Evolutionary conservation across 202 grass and related monocot species (phyloP), one percentile per base, ranked within the genome.

Genomic region (Dendrocalamus latiflorus): DNA sequence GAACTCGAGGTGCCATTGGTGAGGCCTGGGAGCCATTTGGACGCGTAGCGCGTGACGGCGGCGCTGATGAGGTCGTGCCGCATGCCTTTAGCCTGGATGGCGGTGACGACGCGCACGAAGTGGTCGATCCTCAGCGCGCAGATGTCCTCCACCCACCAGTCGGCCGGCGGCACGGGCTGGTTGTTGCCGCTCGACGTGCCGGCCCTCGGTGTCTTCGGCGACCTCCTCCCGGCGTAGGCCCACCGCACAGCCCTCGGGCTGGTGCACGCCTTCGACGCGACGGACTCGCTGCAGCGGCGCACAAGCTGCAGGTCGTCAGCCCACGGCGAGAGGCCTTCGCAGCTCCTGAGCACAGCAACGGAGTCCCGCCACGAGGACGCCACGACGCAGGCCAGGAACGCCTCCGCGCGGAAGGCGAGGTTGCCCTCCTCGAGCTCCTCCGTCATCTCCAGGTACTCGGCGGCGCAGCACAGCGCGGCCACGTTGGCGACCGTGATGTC

Each of bases 401-500:
- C n/a, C n/a, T n/a, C n/a, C n/a, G n/a, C n/a, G n/a, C n/a, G n/a
- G n/a, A 98, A 98, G 78, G 94, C 93, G 76, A 98, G 84, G 83
- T 98, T 98, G 6, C 95, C 95, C 77, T 95, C 95, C 80, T 98
- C 95, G 85, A 98, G 77, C 68, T 98, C 95, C 89, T 98, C 95
- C 33, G 92, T 98, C 95, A 98, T 98, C 70, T 98, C 95, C 64
- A 98, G 82, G 85, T 91, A 98, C 85, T 98, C 92, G 9, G 95
- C 95, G 7, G 95, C 86, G 51, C 95, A 95, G 14, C 87, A 89
- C 51, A 98, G 92, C 0, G 87, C 92, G 26, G 92, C 93, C 83
- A 98, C 95, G 91, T 93, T 97, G 41, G 70, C 33, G 26, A 89
- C 91, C 28, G 89, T 91, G 60, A 97, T 87, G 83, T 97, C 94